Evolutionary conservation across 179 eudicot species (phyloP), one percentile per base, ranked within the genome.

Genomic region (Beta macrorhiza): DNA sequence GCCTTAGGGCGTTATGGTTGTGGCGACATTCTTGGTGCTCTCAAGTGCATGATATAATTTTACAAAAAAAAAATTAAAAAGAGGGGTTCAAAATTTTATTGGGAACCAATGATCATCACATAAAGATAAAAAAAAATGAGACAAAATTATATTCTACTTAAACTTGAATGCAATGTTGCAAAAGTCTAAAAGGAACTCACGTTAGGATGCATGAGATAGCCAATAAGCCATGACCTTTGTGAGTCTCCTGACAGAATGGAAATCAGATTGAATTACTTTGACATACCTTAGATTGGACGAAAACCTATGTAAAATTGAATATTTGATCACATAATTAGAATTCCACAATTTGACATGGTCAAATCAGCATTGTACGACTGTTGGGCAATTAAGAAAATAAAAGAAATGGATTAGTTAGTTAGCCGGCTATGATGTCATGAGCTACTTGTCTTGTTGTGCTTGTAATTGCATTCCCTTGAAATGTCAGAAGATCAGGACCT

Each of bases 281-380:
- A 42, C 67, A 29, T 12, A 32, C 56, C 1, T 19, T 44, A 75
- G 17, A 42, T 37, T 75, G 44, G 56, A 58, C 42, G 42, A 37
- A 78, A 37, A 78, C 22, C 9, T n/a, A 72, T 58, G 29, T 16
- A 79, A 57, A 75, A 32, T 6, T 32, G 16, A 59, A 42, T 61
- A 44, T 72, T 25, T 25, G 6, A 55, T 58, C 69, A 70, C 20
- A 72, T 20, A 25, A 58, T 37, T 51, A 37, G 20, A 70, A 58
- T 61, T 45, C 25, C 13, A 71, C 57, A 20, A 15, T 58, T 59
- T 71, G 77, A 79, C 37, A 47, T 12, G 77, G 70, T 79, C 82
- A 72, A 79, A 58, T 47, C 56, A 49, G 72, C 10, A 6, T 44
- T 10, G 13, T 75, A 17, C 5, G 25, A 69, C 53, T 8, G 44